Percentiles rank a stretch among this genome's conserved stretches.
These are phyloP conservation scores for Lasiodiplodia hormozganensis DNA, from an alignment of 2,329 filamentous ascomycete species.

Conservation along the genomic window DNA sequence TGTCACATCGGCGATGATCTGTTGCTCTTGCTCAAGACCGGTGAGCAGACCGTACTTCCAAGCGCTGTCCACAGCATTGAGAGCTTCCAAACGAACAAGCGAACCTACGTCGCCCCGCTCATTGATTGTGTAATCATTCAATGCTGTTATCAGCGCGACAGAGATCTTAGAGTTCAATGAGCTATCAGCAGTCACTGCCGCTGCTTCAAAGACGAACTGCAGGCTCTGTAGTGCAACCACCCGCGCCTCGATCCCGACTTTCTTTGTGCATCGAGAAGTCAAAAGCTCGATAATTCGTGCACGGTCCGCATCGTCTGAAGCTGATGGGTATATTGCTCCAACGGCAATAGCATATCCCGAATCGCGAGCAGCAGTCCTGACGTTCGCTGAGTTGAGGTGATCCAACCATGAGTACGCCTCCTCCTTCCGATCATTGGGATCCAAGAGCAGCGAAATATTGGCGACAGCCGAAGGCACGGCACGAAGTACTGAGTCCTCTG, in stretches of 20 bases:
- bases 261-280: conserved; percentile 44
- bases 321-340: conserved; percentile 44
- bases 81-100: conserved; percentile 79
- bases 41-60: conserved; percentile 34
- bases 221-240: conserved; percentile 51
- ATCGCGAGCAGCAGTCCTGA: conserved; percentile 49
- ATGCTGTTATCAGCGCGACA: conserved; percentile 49
- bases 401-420: conserved; percentile 41
- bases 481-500: conserved; percentile 44
- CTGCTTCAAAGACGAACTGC: conserved; percentile 40
- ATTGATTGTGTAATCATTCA: conserved; percentile 92
- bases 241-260: conserved; percentile 53
- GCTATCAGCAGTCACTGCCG: conserved; percentile 4
- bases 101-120: conserved; percentile 90
- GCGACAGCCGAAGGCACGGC: conserved; percentile 39
- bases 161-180: conserved; percentile 36
- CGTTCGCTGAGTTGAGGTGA: conserved; percentile 44
- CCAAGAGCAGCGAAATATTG: conserved; percentile 36
- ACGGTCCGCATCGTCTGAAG: conserved; percentile 30
- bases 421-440: conserved; percentile 27
- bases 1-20: conserved; percentile 55
- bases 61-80: conserved; percentile 67
- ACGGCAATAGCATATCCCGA: conserved; percentile 54
- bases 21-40: conserved; percentile 31
- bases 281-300: conserved; percentile 44